phyloP scores from a whole-genome alignment of 1,284 basidiomycete species.

The Malassezia yamatoensis region DNA sequence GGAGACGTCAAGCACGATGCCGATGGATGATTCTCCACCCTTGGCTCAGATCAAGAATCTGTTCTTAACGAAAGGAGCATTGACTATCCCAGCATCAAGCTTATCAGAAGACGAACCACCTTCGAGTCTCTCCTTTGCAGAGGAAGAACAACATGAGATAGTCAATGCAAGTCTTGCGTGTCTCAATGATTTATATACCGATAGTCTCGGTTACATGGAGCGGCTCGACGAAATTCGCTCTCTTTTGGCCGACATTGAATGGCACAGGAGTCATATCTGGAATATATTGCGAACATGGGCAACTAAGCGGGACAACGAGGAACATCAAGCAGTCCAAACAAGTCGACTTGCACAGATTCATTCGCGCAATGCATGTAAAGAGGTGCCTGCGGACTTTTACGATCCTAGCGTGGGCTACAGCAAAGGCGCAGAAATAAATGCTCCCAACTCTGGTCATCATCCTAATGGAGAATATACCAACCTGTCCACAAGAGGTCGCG shows the following conservation, averaged over 20 bases:
- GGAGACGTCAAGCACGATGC: not conserved
- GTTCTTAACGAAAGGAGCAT: constrained; percentile 39
- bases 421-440: too few relatives aligned
- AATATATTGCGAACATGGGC: constrained; percentile 13
- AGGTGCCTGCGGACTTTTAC: not conserved
- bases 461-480: not conserved
- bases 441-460: not conserved
- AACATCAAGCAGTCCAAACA: constrained; percentile 2
- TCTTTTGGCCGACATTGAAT: constrained; percentile 12
- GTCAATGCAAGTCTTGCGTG: constrained; percentile 38
- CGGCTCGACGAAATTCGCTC: constrained; percentile 51
- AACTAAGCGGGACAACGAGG: constrained; percentile 10
- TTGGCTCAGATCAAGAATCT: constrained; percentile 38
- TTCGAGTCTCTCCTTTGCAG: constrained; percentile 12
- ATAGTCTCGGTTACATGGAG: constrained; percentile 53
- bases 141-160: constrained; percentile 37
- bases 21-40: constrained; percentile 24
- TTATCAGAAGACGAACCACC: not conserved
- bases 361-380: not conserved
- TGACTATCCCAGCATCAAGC: constrained; percentile 21
- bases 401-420: too few relatives aligned
- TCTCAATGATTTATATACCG: constrained; percentile 50
- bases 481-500: constrained; percentile 3
- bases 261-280: constrained; percentile 13
- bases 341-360: not conserved